Conservation (phyloP, 257 asterid genomes). For the Dorcoceras hygrometricum region DNA sequence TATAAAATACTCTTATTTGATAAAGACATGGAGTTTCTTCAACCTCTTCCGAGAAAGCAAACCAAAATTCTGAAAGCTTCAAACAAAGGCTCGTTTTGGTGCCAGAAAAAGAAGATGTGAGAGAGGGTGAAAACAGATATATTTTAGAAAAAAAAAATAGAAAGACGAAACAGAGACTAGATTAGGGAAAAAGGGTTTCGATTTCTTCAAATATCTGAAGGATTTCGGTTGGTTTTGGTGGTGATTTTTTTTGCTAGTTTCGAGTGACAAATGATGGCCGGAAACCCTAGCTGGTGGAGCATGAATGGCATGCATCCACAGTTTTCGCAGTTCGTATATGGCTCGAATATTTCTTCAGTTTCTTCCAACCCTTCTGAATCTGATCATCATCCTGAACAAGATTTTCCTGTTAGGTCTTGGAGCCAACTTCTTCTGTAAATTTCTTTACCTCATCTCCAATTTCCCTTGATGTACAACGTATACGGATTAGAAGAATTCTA, state of each 20-base stretch:
- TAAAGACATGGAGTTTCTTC: conserved; percentile 41
- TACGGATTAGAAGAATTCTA: background rate
- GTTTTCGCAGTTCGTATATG: conserved; percentile 33
- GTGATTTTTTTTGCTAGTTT: background rate
- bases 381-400: conserved; percentile 34
- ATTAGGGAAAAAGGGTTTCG: background rate
- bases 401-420: conserved; percentile 63
- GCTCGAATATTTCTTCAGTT: conserved; percentile 24
- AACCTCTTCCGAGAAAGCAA: conserved; percentile 36
- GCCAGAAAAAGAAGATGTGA: conserved; percentile 22
- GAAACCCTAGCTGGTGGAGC: conserved; percentile 98
- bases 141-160: background rate
- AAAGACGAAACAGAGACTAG: conserved; percentile 11
- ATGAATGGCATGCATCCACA: conserved; percentile 71
- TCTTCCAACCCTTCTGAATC: conserved; percentile 20
- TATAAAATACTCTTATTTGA: conserved; percentile 43
- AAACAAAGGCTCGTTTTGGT: conserved; percentile 31
- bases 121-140: conserved; percentile 12
- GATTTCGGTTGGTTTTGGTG: background rate
- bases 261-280: conserved; percentile 67
- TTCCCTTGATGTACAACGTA: background rate
- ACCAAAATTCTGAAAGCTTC: conserved; percentile 36
- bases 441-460: conserved; percentile 25
- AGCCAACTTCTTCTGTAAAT: conserved; percentile 63
- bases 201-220: conserved; percentile 10